Evolutionary conservation across 2,329 filamentous ascomycete genomes (phyloP).

Genomic region (Cladosporium sp.): DNA sequence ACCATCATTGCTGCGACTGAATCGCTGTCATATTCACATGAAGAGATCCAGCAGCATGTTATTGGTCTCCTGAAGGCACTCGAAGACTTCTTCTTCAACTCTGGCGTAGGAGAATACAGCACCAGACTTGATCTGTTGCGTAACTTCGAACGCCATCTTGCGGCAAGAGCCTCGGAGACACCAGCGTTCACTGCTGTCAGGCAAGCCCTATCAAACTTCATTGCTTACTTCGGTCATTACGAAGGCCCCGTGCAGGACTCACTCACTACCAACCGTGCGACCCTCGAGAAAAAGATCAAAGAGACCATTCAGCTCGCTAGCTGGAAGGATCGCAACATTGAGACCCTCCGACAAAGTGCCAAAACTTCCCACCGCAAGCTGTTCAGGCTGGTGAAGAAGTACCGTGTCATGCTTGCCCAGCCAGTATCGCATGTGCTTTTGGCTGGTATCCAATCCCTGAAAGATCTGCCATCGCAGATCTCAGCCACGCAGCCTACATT

Average conservation of each 20-base stretch:
- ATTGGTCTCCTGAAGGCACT: constrained; percentile 39
- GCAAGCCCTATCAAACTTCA: constrained; percentile 71
- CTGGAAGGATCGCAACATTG: constrained; percentile 98
- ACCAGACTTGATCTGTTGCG: constrained; percentile 43
- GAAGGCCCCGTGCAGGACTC: constrained; percentile 64
- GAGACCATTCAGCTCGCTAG: constrained; percentile 90
- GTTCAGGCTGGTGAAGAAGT: constrained; percentile 88
- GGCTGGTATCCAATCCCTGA: constrained; percentile 24
- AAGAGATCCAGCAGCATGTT: constrained; percentile 18
- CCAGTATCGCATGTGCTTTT: constrained; percentile 64
- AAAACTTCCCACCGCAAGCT: constrained; percentile 88
- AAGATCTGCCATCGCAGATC: neutral
- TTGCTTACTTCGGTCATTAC: constrained; percentile 73
- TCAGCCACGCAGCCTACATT: neutral
- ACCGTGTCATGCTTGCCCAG: constrained; percentile 74
- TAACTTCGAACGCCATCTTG: constrained; percentile 40
- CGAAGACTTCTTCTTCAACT: constrained; percentile 55
- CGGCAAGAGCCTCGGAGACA: constrained; percentile 47
- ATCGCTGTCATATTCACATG: constrained; percentile 6
- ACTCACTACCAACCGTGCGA: constrained; percentile 66
- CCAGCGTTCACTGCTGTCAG: constrained; percentile 56
- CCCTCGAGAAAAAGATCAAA: constrained; percentile 88
- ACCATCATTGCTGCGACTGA: constrained; percentile 66
- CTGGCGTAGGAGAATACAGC: constrained; percentile 69
- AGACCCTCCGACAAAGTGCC: constrained; percentile 83